A percentile compares a stretch with the other conserved stretches of the same genome.
Conservation (phyloP, 345 rosid species). For the Eucalyptus grandis region DNA sequence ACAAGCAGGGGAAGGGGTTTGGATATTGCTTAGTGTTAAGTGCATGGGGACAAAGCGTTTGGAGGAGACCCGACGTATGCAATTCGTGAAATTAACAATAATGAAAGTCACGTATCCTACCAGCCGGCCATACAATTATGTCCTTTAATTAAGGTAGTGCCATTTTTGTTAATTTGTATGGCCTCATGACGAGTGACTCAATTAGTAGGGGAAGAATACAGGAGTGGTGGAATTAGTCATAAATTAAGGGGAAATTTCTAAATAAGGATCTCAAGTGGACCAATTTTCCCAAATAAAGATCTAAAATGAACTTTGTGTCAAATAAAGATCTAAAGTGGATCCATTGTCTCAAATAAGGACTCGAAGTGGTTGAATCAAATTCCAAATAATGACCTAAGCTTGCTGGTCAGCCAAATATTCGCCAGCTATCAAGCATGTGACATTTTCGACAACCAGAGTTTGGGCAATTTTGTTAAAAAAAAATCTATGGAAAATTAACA, state of each 20-base stretch:
- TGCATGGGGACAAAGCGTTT: not conserved
- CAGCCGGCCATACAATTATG: not conserved
- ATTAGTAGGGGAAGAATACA: not conserved
- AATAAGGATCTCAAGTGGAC: no score
- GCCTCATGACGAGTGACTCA: not conserved
- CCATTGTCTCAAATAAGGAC: no score
- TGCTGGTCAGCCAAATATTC: no score
- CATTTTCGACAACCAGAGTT: no score
- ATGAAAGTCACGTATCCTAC: not conserved
- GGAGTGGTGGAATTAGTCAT: not conserved
- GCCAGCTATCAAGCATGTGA: no score
- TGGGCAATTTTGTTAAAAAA: no score
- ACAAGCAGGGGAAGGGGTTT: not conserved
- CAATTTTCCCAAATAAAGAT: no score
- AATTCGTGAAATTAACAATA: not conserved
- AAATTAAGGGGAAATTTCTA: not conserved
- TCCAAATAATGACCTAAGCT: no score
- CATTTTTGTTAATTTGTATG: not conserved
- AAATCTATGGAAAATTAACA: no score
- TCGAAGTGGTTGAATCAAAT: no score
- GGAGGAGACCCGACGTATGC: not conserved
- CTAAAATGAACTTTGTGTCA: no score
- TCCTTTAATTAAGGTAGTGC: not conserved
- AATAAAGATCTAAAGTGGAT: no score
- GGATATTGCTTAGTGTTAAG: not conserved